Percentiles rank a stretch among this genome's conserved stretches.
These are phyloP conservation scores for Solanum peruvianum DNA, from an alignment of 257 asterid genomes.

Conservation along the genomic window DNA sequence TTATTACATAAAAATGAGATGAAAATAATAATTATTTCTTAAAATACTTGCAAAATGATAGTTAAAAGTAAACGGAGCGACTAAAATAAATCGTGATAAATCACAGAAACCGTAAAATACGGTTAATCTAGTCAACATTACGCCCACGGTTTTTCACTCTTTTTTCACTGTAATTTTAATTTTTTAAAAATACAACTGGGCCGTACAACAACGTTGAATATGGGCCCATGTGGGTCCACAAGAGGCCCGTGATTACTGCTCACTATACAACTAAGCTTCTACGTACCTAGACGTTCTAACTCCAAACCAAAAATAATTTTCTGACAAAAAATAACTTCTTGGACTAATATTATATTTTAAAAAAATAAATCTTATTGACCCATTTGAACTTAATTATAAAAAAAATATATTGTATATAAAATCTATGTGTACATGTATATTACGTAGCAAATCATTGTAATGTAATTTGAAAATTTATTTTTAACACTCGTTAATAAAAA, in stretches of 20 bases:
- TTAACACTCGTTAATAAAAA: not conserved
- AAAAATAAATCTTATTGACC: not conserved
- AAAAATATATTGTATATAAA: not conserved
- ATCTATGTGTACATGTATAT: too few relatives aligned
- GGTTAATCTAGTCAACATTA: not conserved
- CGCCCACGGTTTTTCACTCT: not conserved
- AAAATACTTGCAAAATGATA: too few relatives aligned
- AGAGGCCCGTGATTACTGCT: not conserved
- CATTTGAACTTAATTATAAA: accelerated
- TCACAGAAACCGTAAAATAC: not conserved
- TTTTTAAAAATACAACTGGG: not conserved
- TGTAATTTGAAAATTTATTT: accelerated
- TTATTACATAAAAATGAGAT: too few relatives aligned
- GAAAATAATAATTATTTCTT: accelerated
- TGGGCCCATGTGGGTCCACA: not conserved
- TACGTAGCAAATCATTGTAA: too few relatives aligned
- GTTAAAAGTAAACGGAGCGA: too few relatives aligned
- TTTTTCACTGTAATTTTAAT: not conserved
- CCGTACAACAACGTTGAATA: not conserved
- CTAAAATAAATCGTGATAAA: too few relatives aligned
- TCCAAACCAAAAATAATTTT: not conserved
- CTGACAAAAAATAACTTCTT: not conserved
- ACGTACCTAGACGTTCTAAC: constrained; percentile 12
- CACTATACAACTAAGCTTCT: constrained; percentile 11
- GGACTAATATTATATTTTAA: not conserved